phyloP scores from a whole-genome alignment of 768 basidiomycete species.

The Mrakia frigida region DNA sequence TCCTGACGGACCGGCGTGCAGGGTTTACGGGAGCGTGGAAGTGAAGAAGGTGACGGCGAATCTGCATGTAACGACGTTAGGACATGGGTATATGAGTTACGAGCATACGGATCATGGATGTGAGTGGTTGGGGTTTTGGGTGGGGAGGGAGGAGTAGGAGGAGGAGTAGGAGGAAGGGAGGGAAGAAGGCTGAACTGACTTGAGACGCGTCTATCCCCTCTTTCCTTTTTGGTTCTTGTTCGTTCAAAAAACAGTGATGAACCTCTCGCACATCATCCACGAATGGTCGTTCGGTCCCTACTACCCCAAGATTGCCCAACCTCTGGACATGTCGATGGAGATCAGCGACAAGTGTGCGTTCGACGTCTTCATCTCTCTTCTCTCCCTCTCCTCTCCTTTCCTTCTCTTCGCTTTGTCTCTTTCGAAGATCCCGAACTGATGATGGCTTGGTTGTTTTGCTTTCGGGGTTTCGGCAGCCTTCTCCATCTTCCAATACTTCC shows the following conservation, averaged over 20 bases:
- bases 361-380: constrained; percentile 4
- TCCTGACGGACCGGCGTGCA: constrained; percentile 67
- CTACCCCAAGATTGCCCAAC: constrained; percentile 92
- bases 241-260: constrained; percentile 63
- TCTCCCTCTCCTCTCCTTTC: background rate
- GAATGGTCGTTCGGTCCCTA: constrained; percentile 96
- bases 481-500: constrained; percentile 86
- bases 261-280: constrained; percentile 89
- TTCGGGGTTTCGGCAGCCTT: constrained; percentile 54
- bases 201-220: background rate
- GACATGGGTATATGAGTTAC: constrained; percentile 79
- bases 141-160: background rate
- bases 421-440: too few species aligned
- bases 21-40: constrained; percentile 72
- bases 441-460: background rate
- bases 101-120: constrained; percentile 82
- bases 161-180: background rate
- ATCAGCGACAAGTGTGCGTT: constrained; percentile 61
- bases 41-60: constrained; percentile 94
- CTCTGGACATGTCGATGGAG: constrained; percentile 85
- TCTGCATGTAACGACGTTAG: constrained; percentile 86
- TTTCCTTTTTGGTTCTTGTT: too few species aligned
- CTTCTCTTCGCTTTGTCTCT: background rate
- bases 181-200: background rate
- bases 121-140: constrained; percentile 43